phyloP scores from a whole-genome alignment of 2,329 filamentous ascomycete genomes.

The Diaporthe ampelina region DNA sequence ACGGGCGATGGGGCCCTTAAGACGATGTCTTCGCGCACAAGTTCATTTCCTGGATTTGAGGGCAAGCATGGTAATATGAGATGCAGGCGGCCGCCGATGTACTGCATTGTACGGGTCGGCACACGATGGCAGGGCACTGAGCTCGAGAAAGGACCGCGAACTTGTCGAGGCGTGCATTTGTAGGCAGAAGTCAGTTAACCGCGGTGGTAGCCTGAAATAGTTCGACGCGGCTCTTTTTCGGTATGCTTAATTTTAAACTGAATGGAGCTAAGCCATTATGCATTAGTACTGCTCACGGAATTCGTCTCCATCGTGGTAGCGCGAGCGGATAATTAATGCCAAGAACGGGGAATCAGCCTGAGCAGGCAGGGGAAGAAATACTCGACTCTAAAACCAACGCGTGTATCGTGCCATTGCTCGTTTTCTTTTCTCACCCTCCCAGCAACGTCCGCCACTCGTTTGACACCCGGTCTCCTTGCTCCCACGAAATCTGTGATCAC shows the following conservation, averaged over 20 bases:
- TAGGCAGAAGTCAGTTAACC: neutral
- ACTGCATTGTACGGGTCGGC: neutral
- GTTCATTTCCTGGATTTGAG: neutral
- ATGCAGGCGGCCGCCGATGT: neutral
- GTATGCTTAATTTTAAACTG: neutral
- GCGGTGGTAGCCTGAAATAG: neutral
- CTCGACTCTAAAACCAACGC: no score
- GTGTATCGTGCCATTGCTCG: neutral
- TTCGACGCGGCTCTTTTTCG: neutral
- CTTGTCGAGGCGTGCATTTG: neutral
- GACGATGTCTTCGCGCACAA: neutral
- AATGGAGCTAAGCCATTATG: neutral
- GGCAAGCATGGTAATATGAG: neutral
- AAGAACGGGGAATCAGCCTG: neutral
- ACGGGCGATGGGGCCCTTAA: neutral
- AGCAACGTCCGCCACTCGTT: neutral
- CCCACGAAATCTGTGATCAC: neutral
- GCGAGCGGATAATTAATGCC: neutral
- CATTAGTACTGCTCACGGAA: neutral
- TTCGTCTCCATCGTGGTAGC: neutral
- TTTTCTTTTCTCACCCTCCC: neutral
- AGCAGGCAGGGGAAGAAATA: no score
- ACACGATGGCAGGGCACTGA: neutral
- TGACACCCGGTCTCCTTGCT: neutral
- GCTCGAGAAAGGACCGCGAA: neutral